Evolutionary conservation across 179 eudicot genomes (phyloP).

Genomic region (Heliamphora pulchella): DNA sequence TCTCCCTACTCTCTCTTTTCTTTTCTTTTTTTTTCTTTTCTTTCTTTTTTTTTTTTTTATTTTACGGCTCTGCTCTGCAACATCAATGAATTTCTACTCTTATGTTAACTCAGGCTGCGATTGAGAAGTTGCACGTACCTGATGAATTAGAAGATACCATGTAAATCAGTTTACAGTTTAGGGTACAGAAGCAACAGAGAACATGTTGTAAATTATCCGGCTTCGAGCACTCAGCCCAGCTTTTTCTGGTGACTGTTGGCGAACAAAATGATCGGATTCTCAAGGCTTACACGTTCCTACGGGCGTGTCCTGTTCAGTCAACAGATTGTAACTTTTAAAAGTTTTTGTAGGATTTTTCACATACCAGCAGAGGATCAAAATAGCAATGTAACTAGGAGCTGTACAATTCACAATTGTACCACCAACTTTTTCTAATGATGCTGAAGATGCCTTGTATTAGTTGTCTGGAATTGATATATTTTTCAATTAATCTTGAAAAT

Average conservation of each 20-base stretch:
- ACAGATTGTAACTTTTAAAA: not conserved
- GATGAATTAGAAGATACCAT: constrained; percentile 73
- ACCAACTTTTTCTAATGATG: not conserved
- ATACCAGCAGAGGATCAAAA: constrained; percentile 3
- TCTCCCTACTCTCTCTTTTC: too few species aligned
- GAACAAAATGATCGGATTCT: not conserved
- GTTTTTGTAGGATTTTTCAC: constrained; percentile 2
- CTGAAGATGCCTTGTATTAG: constrained; percentile 10
- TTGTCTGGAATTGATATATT: not conserved
- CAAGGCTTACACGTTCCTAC: not conserved
- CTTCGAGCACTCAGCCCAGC: constrained; percentile 13
- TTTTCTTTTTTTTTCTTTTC: too few species aligned
- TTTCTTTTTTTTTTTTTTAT: not conserved
- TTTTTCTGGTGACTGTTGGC: constrained; percentile 15
- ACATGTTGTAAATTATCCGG: constrained; percentile 18
- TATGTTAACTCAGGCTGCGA: constrained; percentile 57
- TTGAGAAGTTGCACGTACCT: constrained; percentile 97
- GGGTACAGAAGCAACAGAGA: constrained; percentile 13
- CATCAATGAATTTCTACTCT: not conserved
- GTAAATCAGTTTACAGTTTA: constrained; percentile 22
- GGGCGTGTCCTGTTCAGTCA: not conserved
- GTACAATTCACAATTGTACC: constrained; percentile 3
- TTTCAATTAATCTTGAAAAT: not conserved
- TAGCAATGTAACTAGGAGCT: constrained; percentile 9
- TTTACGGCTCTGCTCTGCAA: not conserved